phyloP scores from a whole-genome alignment of 1,284 basidiomycete species.

The Melampsora larici-populina region DNA sequence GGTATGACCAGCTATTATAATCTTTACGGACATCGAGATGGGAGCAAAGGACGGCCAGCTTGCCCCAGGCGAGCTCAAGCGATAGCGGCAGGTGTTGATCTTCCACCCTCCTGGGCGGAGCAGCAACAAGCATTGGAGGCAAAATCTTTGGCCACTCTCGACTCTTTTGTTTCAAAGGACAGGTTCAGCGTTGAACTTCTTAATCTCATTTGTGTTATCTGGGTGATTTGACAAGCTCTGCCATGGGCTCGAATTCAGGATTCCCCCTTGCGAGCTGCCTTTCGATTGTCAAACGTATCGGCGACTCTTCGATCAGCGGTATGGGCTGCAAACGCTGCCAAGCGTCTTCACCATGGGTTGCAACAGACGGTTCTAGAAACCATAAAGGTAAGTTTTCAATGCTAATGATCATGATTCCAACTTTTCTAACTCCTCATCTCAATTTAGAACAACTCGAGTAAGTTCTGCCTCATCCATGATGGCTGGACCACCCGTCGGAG shows the following conservation, averaged over 20 bases:
- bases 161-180: background rate
- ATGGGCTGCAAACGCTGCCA: constrained; percentile 5
- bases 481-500: too few relatives aligned
- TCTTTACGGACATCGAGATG: too few relatives aligned
- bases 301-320: background rate
- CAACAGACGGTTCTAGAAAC: background rate
- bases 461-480: background rate
- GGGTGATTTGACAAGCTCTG: too few relatives aligned
- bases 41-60: constrained; percentile 9
- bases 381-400: background rate
- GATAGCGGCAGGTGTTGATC: background rate
- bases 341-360: background rate
- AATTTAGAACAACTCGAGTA: background rate
- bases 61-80: background rate
- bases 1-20: too few relatives aligned
- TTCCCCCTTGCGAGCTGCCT: too few relatives aligned
- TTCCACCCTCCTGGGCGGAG: background rate
- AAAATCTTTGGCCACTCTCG: background rate
- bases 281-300: too few relatives aligned
- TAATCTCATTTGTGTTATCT: too few relatives aligned
- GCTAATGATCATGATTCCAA: background rate
- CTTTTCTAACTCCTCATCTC: background rate
- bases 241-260: too few relatives aligned
- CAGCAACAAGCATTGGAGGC: background rate
- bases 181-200: background rate